Base-by-base conservation (phyloP, 305 asterid species). In the Fraxinus baroniana region DNA sequence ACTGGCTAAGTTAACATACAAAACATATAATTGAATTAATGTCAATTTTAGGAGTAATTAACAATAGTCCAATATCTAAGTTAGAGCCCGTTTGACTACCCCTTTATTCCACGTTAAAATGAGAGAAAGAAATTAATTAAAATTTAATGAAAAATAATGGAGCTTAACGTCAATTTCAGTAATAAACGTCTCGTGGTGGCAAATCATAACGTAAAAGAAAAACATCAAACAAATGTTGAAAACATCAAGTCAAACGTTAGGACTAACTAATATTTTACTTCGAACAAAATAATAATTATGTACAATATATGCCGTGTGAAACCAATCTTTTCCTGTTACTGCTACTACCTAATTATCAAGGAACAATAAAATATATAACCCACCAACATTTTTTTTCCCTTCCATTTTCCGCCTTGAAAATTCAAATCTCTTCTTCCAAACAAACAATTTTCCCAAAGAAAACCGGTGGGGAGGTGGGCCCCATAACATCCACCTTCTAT, bases 401-500 rank as follows among this genome's bases (percentile, higher is more conserved):
- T 9, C 15, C 68, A 7, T 20, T n/a, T 36, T 13, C 44, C 71
- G 28, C 13, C 20, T 2, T 20, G 66, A 32, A 68, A 77, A 22
- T 75, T 78, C 82, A 78, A 73, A 78, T 78, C 20, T 57, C 15
- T 78, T 78, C 66, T 4, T 24, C 68, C 83, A 74, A 77, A 37
- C 78, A 35, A 24, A 68, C 26, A 66, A 68, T 68, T 18, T 78
- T 72, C 55, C 49, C 49, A 70, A 30, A 70, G 37, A 66, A 5
- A 35, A 70, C 6, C 3, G 41, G 32, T 1, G 86, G 88, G 86
- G 73, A 83, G 85, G 77, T 87, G 81, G 68, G 64, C 86, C 89
- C 91, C 87, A 77, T 77, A 74, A 80, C 82, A 83, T 81, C 91
- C 80, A 83, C 88, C 86, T 78, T 76, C 37, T 39, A 39, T 81